phyloP scores from a whole-genome alignment of 1,284 basidiomycete genomes.

The Mycosarcoma mackinlayi region DNA sequence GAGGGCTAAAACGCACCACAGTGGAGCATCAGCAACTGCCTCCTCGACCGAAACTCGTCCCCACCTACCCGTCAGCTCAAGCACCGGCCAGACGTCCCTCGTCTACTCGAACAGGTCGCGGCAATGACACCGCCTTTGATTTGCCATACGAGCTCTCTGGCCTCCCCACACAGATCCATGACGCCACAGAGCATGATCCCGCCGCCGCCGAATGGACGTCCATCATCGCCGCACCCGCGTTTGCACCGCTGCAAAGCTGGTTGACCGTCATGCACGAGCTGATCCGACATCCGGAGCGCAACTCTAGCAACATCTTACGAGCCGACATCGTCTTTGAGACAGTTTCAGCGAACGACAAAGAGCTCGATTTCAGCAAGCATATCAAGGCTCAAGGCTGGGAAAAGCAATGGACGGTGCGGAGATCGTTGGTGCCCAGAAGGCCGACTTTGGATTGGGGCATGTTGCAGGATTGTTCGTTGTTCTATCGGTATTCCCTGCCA shows the following conservation, averaged over 20 bases:
- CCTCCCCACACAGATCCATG: not conserved
- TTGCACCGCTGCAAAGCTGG: constrained; percentile 48
- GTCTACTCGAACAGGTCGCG: no score
- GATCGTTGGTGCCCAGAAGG: constrained; percentile 42
- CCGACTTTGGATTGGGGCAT: constrained; percentile 46
- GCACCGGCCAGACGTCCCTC: not conserved
- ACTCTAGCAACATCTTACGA: constrained; percentile 58
- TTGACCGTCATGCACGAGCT: constrained; percentile 52
- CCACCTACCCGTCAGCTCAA: constrained; percentile 28
- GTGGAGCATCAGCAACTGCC: constrained; percentile 40
- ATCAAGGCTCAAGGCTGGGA: constrained; percentile 8
- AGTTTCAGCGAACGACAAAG: not conserved
- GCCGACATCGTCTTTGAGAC: constrained; percentile 54
- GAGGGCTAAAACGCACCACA: constrained; percentile 11
- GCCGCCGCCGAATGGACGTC: constrained; percentile 31
- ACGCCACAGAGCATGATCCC: not conserved
- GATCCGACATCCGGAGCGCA: constrained; percentile 62
- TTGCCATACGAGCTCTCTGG: constrained; percentile 16
- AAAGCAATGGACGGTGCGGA: constrained; percentile 31
- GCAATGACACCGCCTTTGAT: not conserved
- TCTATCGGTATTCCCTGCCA: constrained; percentile 12
- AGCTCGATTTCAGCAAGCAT: no score
- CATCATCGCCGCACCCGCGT: constrained; percentile 42
- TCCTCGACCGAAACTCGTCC: constrained; percentile 30
- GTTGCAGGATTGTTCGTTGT: constrained; percentile 47